Conservation (phyloP, 495 filamentous ascomycete species). For the Evansstolkia leycettana region DNA sequence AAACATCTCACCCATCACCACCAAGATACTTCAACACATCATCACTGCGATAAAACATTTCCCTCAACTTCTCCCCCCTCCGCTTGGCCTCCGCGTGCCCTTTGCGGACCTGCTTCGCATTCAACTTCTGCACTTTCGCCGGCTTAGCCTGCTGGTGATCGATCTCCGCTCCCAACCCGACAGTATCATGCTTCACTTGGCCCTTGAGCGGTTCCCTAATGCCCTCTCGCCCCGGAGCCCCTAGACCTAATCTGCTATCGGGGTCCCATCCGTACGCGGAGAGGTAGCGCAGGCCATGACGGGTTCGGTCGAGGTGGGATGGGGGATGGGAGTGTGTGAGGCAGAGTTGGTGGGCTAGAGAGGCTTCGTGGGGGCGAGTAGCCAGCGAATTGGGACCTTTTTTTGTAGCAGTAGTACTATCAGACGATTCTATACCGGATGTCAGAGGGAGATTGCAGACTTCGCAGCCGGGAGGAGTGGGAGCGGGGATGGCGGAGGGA, state of each 20-base stretch:
- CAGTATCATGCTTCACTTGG: constrained; percentile 57
- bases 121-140: constrained; percentile 45
- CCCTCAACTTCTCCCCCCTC: constrained; percentile 47
- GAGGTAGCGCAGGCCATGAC: constrained; percentile 64
- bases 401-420: constrained; percentile 1
- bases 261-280: constrained; percentile 79
- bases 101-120: constrained; percentile 57
- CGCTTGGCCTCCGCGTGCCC: constrained; percentile 45
- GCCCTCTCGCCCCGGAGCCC: constrained; percentile 53
- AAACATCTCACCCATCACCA: no score
- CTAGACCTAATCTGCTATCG: constrained; percentile 63
- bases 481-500: constrained; percentile 3
- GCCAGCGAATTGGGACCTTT: constrained; percentile 1
- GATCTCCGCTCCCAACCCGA: constrained; percentile 50
- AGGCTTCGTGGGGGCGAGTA: constrained; percentile 47
- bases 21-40: constrained; percentile 66
- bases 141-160: constrained; percentile 23
- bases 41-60: constrained; percentile 55
- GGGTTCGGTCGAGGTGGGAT: constrained; percentile 66
- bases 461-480: constrained; percentile 27
- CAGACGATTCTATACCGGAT: not conserved
- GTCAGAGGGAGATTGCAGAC: constrained; percentile 47
- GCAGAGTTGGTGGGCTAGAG: constrained; percentile 71
- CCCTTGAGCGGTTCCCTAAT: constrained; percentile 64
- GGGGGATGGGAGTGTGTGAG: constrained; percentile 74